These are phyloP conservation scores for Westerdykella aurantiaca DNA, from an alignment of 2,329 filamentous ascomycete species.

Conservation along the genomic window DNA sequence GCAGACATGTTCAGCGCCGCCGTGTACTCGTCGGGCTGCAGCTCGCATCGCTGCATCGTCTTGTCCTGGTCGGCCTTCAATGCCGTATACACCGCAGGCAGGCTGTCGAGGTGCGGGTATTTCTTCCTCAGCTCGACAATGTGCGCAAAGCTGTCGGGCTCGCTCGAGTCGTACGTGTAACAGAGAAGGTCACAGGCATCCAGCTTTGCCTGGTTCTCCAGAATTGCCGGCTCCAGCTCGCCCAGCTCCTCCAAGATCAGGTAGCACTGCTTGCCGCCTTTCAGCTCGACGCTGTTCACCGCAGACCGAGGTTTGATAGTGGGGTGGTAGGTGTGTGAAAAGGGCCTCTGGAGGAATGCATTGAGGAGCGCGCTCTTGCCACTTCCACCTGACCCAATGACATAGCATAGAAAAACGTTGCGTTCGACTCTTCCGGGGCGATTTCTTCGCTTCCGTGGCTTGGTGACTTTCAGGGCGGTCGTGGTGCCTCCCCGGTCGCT, in stretches of 20 bases:
- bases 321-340: conserved; percentile 76
- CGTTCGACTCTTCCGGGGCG: conserved; percentile 81
- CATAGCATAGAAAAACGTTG: conserved; percentile 90
- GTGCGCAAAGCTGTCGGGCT: conserved; percentile 91
- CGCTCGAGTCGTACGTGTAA: conserved; percentile 94
- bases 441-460: conserved; percentile 77
- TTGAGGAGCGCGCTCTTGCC: conserved; percentile 91
- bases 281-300: conserved; percentile 93
- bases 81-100: conserved; percentile 87
- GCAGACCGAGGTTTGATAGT: conserved; percentile 92
- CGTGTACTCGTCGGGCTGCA: conserved; percentile 84
- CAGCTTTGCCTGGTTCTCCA: conserved; percentile 85
- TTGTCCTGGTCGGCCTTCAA: conserved; percentile 95
- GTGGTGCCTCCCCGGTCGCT: conserved; percentile 68
- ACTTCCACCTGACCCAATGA: conserved; percentile 76
- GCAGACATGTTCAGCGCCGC: conserved; percentile 78
- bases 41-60: conserved; percentile 89
- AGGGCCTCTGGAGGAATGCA: conserved; percentile 83
- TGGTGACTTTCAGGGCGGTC: conserved; percentile 87
- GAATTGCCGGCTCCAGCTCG: conserved; percentile 86
- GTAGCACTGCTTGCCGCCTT: conserved; percentile 94
- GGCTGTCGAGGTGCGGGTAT: conserved; percentile 76
- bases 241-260: conserved; percentile 92
- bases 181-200: conserved; percentile 91
- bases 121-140: conserved; percentile 74